Evolutionary conservation across 1,139 yeast species (phyloP), one percentile per base, ranked within the genome.

Genomic region (Hansenula lynferdii): DNA sequence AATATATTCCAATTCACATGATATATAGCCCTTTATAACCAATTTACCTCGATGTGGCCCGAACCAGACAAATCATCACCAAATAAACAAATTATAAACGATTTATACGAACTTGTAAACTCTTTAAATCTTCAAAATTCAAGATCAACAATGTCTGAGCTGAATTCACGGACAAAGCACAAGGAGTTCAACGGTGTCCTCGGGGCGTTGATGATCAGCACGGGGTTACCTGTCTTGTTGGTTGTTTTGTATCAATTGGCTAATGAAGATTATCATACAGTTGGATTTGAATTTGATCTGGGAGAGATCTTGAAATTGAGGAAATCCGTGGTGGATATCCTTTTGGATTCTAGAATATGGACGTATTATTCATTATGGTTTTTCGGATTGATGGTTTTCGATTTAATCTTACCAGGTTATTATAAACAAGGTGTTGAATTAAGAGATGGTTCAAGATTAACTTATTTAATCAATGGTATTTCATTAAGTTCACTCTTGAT

Each of bases 401-500:
- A 87, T 57, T 57, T 73, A 14, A 50, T 80, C 9, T 64, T 87
- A 23, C 97, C 97, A 2, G 97, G 98, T 0, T 71, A 69, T 34
- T 56, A 60, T 24, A 69, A 78, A 48, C 55, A 73, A 31, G 99
- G 99, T 19, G 76, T 82, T 4, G 61, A 60, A 36, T 65, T 92
- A 44, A 72, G 97, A 51, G 96, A 89, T 56, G 94, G 92, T 2
- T 70, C 85, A 2, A 58, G 61, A 38, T 70, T 94, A 44, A 57
- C 59, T 24, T 92, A 92, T 64, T 82, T 82, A 54, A 85, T 92
- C 65, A 92, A 92, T 56, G 98, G 98, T 12, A 60, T 72, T 32
- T 65, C 72, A 22, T 67, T 86, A 45, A 67, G 79, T 22, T 54
- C 70, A 0, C 50, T 77, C 1, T 60, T 87, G 24, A 56, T 69